Percentiles rank a stretch among this genome's conserved stretches.
phyloP scores from a whole-genome alignment of 805 yeast genomes.

The Nakazawaea wyomingensis region DNA sequence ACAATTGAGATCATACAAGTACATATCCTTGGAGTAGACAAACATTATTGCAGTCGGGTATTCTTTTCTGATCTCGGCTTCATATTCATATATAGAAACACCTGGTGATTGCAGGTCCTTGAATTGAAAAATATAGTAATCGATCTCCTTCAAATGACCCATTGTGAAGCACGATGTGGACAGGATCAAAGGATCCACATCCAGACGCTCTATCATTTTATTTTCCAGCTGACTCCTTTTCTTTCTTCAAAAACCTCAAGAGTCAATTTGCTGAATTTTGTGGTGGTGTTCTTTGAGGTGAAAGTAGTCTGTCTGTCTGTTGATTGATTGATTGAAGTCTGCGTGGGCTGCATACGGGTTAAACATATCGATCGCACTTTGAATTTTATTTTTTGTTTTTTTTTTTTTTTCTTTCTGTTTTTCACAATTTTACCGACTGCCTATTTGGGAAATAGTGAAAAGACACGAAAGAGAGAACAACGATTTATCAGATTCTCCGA shows the following conservation, averaged over 20 bases:
- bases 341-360: no score
- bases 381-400: no score
- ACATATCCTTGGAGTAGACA: conserved; percentile 10
- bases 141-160: conserved; percentile 10
- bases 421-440: no score
- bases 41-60: conserved; percentile 6
- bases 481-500: no score
- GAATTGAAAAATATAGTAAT: conserved; percentile 6
- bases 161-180: conserved; percentile 10
- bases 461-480: no score
- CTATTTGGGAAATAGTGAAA: no score
- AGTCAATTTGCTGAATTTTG: background rate
- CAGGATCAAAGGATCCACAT: conserved; percentile 2
- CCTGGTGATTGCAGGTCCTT: conserved; percentile 4
- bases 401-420: no score
- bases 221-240: background rate
- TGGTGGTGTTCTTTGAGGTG: no score
- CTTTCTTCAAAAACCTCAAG: background rate
- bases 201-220: background rate
- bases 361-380: no score
- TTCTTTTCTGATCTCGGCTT: conserved; percentile 2
- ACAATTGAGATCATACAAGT: conserved; percentile 11
- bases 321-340: no score
- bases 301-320: no score
- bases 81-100: conserved; percentile 6